Base-by-base conservation (phyloP, 164 flowering plant genomes). In the Sedum album region DNA sequence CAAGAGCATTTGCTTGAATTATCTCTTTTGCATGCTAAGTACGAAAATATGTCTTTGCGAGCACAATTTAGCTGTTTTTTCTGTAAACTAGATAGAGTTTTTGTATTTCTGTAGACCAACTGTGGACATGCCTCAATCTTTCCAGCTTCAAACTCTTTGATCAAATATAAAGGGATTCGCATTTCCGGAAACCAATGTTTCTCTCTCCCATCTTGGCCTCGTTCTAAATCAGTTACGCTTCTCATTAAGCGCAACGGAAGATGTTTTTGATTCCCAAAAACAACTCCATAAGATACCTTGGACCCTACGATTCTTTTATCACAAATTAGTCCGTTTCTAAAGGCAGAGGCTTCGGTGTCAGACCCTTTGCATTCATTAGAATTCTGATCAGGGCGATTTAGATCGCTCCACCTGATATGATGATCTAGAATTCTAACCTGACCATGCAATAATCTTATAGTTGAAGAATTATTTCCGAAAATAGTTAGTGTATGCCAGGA, bases 381-480 rank as follows among this genome's bases (percentile, higher is more conserved):
- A 39, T 41, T 80, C 67, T 81, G 91, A 39, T 95, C 99, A 18
- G 96, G 88, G 65, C 91, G 89, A 73, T 78, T 73, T 69, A 95
- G 87, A 76, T 95, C 98, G 77, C 72, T 80, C 99, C 99, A 95
- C 71, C 88, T 85, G 49, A 95, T 60, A 77, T 90, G 84, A 73
- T 78, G 73, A 71, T 95, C 98, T 66, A 95, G 82, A 72, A 78
- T 84, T 74, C 99, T 84, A 46, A 95, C 93, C 99, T 95, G 93
- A 66, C 76, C 67, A 74, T 69, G 72, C 44, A 41, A 18, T n/a
- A 78, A 71, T 70, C 55, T 66, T 68, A 20, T 14, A n/a, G 48
- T 57, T 49, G 65, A 60, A 31, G n/a, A 3, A 28, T 69, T 26
- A 15, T 36, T 4, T 41, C 6, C 20, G 8, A 57, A 57, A 57